These are phyloP conservation scores for Colletotrichum camelliae DNA, from an alignment of 2,329 filamentous ascomycete species.

Conservation along the genomic window DNA sequence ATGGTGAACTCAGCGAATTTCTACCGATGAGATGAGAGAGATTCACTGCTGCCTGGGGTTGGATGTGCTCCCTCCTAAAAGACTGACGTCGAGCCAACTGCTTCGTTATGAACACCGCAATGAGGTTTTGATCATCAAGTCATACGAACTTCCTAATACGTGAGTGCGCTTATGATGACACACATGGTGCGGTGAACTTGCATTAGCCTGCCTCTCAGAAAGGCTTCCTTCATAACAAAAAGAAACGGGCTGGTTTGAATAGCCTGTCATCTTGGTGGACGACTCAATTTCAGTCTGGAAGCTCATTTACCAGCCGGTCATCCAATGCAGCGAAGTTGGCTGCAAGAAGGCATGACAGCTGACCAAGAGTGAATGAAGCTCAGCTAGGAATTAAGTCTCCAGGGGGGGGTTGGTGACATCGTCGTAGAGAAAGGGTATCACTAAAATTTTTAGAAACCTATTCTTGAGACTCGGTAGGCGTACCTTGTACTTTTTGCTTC, in stretches of 20 bases:
- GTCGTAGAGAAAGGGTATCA: not conserved
- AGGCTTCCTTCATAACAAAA: not conserved
- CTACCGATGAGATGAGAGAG: not conserved
- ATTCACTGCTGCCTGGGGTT: not conserved
- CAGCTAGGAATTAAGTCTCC: not conserved
- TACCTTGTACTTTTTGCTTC: not conserved
- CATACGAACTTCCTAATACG: not conserved
- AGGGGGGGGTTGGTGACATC: not conserved
- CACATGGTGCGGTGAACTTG: rapidly evolving
- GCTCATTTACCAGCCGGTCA: not conserved
- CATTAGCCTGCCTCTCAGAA: not conserved
- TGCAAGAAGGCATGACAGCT: not conserved
- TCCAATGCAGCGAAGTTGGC: not conserved
- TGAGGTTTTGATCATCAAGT: not conserved
- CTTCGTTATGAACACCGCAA: not conserved
- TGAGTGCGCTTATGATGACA: not conserved
- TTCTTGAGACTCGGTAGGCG: not conserved
- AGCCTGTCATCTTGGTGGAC: not conserved
- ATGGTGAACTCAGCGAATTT: not conserved
- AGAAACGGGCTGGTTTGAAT: not conserved
- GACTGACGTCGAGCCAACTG: not conserved
- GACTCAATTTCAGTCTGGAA: not conserved
- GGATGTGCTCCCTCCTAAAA: not conserved
- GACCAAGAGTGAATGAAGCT: not conserved
- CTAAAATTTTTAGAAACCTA: rapidly evolving